Percentiles rank a stretch among this genome's conserved stretches.
Conservation (phyloP, 176 grass and related monocot genomes). For the Eragrostis curvula region DNA sequence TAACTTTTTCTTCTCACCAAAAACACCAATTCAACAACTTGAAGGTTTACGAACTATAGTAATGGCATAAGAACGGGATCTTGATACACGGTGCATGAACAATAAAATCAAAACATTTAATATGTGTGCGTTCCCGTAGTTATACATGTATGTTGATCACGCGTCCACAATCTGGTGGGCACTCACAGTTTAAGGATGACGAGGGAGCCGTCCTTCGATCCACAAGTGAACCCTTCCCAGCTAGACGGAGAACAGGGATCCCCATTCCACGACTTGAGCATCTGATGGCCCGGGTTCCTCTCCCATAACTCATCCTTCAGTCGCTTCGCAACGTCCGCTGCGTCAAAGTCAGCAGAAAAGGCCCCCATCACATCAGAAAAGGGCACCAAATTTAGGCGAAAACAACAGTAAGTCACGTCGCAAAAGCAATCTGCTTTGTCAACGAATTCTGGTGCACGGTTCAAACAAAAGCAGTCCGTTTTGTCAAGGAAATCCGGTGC, state of each 20-base stretch:
- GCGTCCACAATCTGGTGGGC: not conserved
- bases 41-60: not conserved
- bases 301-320: slow-evolving; percentile 51
- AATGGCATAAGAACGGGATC: not conserved
- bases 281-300: slow-evolving; percentile 52
- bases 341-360: slow-evolving; percentile 32
- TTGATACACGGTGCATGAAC: not conserved
- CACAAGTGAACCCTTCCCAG: slow-evolving; percentile 62
- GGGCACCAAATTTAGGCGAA: not conserved
- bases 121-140: not conserved
- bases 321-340: slow-evolving; percentile 47
- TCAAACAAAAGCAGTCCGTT: not conserved
- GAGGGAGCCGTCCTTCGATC: slow-evolving; percentile 14
- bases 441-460: slow-evolving; percentile 4
- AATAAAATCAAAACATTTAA: not conserved
- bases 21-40: not conserved
- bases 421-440: not conserved
- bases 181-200: slow-evolving; percentile 63
- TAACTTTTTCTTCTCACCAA: not conserved
- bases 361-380: slow-evolving; percentile 9
- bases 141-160: not conserved
- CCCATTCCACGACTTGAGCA: slow-evolving; percentile 62
- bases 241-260: slow-evolving; percentile 57
- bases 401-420: not conserved
- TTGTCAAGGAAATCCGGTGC: not conserved